A percentile compares a stretch with the other conserved stretches of the same genome.
Conservation (phyloP, 306 rosid species). For the Mimosa pudica region DNA sequence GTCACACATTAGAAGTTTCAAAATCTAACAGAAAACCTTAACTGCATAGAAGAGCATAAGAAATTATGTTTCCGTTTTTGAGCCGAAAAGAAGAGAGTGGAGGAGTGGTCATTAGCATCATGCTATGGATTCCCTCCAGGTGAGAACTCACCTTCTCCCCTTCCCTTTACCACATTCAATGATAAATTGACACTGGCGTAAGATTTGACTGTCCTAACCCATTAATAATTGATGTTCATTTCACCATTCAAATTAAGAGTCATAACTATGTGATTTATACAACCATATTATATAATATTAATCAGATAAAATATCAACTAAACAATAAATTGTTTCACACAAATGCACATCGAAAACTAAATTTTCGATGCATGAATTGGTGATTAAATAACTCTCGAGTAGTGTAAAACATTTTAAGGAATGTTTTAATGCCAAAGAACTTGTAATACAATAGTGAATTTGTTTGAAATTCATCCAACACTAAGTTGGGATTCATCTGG, state of each 20-base stretch:
- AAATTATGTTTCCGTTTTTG: not conserved
- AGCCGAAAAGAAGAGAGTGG: not conserved
- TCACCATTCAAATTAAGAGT: not conserved
- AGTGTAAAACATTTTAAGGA: not conserved
- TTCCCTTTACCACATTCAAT: not conserved
- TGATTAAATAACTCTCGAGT: not conserved
- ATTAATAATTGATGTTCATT: not conserved
- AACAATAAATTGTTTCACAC: not conserved
- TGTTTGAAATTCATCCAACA: not conserved
- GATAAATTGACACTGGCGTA: not conserved
- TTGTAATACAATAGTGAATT: not conserved
- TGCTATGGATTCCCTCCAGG: not conserved
- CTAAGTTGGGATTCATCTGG: not conserved
- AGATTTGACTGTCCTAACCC: not conserved
- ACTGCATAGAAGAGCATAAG: not conserved
- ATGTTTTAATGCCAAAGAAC: not conserved
- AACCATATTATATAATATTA: not conserved
- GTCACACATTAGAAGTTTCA: conserved; percentile 42
- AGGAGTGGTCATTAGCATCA: not conserved
- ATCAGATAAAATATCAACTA: not conserved
- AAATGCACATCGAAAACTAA: not conserved
- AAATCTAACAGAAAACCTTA: conserved; percentile 25
- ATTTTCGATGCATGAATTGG: not conserved
- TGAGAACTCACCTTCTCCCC: not conserved
- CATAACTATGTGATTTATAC: not conserved